These are phyloP conservation scores for Thinopyrum elongatum DNA, from an alignment of 176 grass and related monocot genomes.

Conservation along the genomic window DNA sequence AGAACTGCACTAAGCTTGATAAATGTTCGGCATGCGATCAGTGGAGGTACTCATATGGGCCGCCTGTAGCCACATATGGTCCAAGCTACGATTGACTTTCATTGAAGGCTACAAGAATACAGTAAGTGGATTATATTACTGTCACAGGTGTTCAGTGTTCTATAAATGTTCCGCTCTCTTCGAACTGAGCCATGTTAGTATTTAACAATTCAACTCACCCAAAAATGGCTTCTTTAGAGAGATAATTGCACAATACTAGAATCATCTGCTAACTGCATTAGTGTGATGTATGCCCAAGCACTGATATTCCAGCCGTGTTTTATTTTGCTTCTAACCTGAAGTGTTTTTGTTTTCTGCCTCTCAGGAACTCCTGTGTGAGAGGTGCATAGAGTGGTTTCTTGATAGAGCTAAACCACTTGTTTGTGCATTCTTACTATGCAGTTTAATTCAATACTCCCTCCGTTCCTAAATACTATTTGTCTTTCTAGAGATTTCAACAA, in stretches of 20 bases:
- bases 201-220: background rate
- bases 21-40: slow-evolving; percentile 84
- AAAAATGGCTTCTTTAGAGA: slow-evolving; percentile 6
- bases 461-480: too few relatives aligned
- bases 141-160: background rate
- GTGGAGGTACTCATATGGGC: slow-evolving; percentile 92
- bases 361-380: background rate
- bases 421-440: background rate
- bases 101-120: slow-evolving; percentile 11
- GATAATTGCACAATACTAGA: background rate
- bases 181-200: background rate
- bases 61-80: slow-evolving; percentile 42
- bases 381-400: background rate
- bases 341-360: background rate
- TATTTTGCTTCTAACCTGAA: background rate
- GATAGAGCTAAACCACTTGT: background rate
- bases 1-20: slow-evolving; percentile 70
- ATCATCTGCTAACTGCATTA: background rate
- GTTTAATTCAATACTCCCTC: background rate
- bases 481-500: too few relatives aligned
- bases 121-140: slow-evolving; percentile 17
- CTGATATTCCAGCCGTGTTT: background rate
- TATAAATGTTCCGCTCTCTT: background rate
- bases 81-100: slow-evolving; percentile 46
- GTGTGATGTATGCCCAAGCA: background rate